phyloP scores from a whole-genome alignment of 345 rosid genomes.

The Geranium rotundifolium region DNA sequence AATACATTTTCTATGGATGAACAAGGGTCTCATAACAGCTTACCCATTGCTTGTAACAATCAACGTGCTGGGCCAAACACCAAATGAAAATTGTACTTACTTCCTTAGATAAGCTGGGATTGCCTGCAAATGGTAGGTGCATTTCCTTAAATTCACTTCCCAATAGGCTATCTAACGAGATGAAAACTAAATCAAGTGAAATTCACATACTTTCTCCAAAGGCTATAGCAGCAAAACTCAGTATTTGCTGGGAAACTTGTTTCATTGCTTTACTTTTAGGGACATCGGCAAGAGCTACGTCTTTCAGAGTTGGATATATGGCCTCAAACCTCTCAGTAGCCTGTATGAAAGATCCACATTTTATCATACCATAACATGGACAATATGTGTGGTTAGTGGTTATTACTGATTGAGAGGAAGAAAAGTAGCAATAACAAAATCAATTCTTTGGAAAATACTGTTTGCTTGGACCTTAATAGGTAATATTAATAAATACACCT shows the following conservation, averaged over 20 bases:
- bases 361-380: too few relatives aligned
- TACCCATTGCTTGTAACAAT: constrained; percentile 51
- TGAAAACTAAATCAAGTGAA: neutral
- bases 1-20: neutral
- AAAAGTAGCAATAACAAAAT: too few relatives aligned
- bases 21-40: constrained; percentile 8
- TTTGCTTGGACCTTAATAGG: neutral
- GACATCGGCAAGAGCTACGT: constrained; percentile 56
- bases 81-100: constrained; percentile 34
- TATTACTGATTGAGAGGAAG: too few relatives aligned
- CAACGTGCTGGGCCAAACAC: constrained; percentile 40
- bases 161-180: neutral
- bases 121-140: constrained; percentile 16
- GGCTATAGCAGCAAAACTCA: constrained; percentile 32
- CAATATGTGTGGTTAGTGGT: too few relatives aligned
- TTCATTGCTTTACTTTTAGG: constrained; percentile 58
- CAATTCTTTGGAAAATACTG: neutral
- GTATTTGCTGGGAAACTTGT: constrained; percentile 48
- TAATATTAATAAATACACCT: neutral
- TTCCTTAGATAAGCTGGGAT: constrained; percentile 35
- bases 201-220: constrained; percentile 42
- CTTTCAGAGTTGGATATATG: constrained; percentile 45
- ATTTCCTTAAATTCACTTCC: neutral
- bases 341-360: constrained; percentile 12
- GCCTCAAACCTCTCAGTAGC: constrained; percentile 65